A percentile compares a stretch with the other conserved stretches of the same genome.
phyloP scores from a whole-genome alignment of 345 rosid species.

The Moringa oleifera region DNA sequence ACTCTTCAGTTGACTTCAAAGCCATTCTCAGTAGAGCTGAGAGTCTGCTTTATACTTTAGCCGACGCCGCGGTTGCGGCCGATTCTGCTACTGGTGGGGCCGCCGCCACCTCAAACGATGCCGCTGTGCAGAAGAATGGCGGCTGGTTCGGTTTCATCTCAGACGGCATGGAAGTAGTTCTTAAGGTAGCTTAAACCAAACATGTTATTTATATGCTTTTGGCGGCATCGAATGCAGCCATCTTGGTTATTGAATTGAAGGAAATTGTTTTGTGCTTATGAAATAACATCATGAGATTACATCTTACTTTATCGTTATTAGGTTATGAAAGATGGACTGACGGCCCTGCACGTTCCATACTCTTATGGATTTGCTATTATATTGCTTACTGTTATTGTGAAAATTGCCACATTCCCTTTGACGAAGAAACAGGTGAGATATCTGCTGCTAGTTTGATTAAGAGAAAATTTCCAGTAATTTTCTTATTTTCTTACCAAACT shows the following conservation, averaged over 20 bases:
- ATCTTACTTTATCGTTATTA: conserved; percentile 15
- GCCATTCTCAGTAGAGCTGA: conserved; percentile 51
- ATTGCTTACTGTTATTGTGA: conserved; percentile 80
- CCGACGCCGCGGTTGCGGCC: conserved; percentile 70
- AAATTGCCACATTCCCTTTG: conserved; percentile 71
- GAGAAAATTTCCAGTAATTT: background rate
- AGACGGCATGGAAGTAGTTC: conserved; percentile 81
- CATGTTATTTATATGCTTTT: background rate
- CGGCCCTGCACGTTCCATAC: conserved; percentile 77
- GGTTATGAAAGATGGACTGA: conserved; percentile 84
- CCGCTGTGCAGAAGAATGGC: conserved; percentile 60
- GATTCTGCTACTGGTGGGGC: conserved; percentile 47
- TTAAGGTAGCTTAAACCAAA: conserved; percentile 45
- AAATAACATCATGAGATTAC: background rate
- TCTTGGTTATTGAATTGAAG: background rate
- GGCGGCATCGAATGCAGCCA: background rate
- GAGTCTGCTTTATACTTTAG: conserved; percentile 72
- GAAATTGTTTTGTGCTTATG: background rate
- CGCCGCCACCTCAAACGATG: conserved; percentile 41
- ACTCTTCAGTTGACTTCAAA: conserved; percentile 46
- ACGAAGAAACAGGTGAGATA: conserved; percentile 78
- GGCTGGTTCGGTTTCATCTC: conserved; percentile 96
- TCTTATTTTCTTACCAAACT: background rate
- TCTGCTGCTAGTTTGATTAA: background rate
- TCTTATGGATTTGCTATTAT: conserved; percentile 93